A percentile compares a stretch with the other conserved stretches of the same genome.
These are phyloP conservation scores for Rosa hybrid DNA, from an alignment of 331 rosid species.

Conservation along the genomic window DNA sequence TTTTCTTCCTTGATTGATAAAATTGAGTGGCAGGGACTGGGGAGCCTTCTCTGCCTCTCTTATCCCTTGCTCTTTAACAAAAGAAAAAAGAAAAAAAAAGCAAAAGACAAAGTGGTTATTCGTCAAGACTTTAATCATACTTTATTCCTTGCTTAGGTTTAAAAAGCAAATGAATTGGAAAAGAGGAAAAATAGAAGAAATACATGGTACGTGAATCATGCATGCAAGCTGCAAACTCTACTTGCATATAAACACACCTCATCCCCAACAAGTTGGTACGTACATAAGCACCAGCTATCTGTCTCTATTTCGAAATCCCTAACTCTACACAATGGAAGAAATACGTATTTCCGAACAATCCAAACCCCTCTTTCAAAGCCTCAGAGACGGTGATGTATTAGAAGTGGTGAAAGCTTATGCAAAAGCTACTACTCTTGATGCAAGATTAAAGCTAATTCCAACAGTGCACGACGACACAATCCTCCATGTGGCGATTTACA, in stretches of 20 bases:
- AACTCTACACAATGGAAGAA: neutral
- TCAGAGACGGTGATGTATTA: neutral
- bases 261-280: neutral
- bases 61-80: no score
- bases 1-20: no score
- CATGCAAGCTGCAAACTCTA: neutral
- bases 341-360: neutral
- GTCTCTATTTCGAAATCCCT: no score
- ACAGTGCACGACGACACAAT: neutral
- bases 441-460: neutral
- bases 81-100: no score
- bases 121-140: no score
- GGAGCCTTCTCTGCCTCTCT: no score
- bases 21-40: no score
- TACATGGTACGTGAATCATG: neutral
- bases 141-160: neutral
- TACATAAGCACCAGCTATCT: neutral
- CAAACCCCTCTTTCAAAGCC: neutral
- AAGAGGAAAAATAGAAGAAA: neutral
- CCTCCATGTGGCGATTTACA: slow-evolving; percentile 3
- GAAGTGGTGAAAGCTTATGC: neutral
- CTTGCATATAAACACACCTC: neutral
- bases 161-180: neutral
- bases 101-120: no score
- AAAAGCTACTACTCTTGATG: neutral